These are phyloP conservation scores for Podospora comata DNA, from an alignment of 495 filamentous ascomycete genomes.

Conservation along the genomic window DNA sequence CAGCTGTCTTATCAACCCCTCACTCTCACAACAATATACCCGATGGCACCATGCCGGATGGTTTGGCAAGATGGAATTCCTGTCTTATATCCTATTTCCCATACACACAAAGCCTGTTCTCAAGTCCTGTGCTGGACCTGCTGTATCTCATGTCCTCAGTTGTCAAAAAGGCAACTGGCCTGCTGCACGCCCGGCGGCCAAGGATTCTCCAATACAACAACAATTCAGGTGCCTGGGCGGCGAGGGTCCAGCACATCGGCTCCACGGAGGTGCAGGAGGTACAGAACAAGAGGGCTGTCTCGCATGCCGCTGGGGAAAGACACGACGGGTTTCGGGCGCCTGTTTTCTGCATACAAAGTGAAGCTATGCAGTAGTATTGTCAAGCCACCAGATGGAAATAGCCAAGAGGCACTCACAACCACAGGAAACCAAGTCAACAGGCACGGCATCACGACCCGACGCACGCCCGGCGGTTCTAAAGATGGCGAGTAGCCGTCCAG, in stretches of 20 bases:
- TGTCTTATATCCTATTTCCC: neutral
- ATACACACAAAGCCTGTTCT: neutral
- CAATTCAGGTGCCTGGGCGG: neutral
- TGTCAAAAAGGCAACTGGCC: neutral
- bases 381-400: neutral
- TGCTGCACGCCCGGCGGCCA: neutral
- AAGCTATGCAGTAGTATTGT: neutral
- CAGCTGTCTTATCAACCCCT: neutral
- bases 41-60: neutral
- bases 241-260: neutral
- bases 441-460: neutral
- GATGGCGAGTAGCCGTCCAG: neutral
- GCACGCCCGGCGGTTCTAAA: constrained; percentile 3
- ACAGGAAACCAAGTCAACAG: neutral
- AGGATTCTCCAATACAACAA: neutral
- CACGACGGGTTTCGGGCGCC: constrained; percentile 1
- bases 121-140: neutral
- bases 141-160: neutral
- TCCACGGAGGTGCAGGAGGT: neutral
- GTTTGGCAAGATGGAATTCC: neutral
- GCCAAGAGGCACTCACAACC: neutral
- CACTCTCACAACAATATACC: neutral
- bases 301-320: constrained; percentile 1
- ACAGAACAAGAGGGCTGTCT: neutral
- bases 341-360: neutral